Conservation (phyloP, 768 basidiomycete species). For the Rhodotorula graminis region DNA sequence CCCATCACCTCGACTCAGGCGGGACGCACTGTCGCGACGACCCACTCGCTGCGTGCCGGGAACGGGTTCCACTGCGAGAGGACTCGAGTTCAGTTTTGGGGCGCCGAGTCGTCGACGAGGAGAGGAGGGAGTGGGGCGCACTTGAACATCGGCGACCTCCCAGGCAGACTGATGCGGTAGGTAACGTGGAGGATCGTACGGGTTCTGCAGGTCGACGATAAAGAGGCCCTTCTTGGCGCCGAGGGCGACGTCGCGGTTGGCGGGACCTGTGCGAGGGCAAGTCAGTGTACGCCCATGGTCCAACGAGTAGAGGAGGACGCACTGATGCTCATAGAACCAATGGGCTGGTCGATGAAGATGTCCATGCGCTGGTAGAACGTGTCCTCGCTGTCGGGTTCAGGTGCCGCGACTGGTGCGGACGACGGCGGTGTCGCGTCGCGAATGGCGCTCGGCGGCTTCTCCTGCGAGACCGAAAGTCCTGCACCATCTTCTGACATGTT, state of each 20-base stretch:
- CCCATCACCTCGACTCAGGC: rapidly evolving
- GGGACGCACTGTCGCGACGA: constrained; percentile 61
- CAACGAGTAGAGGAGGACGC: no score
- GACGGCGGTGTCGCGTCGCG: background rate
- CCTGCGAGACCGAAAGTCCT: no score
- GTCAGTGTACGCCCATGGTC: background rate
- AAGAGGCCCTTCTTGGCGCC: constrained; percentile 88
- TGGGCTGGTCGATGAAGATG: constrained; percentile 46
- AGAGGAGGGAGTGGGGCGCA: background rate
- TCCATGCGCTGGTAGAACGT: constrained; percentile 37
- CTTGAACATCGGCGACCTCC: constrained; percentile 60
- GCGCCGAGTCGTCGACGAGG: constrained; percentile 27
- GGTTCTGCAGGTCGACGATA: constrained; percentile 87
- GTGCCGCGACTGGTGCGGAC: no score
- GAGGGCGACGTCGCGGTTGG: constrained; percentile 79
- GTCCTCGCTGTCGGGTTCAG: constrained; percentile 16
- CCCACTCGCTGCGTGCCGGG: constrained; percentile 65
- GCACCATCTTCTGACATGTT: no score
- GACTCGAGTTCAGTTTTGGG: constrained; percentile 62
- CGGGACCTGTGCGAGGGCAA: constrained; percentile 50
- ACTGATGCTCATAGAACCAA: constrained; percentile 43
- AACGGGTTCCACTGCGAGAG: constrained; percentile 69
- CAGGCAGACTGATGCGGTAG: constrained; percentile 94
- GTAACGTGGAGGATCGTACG: constrained; percentile 80
- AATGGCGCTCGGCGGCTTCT: background rate